Percentiles rank a stretch among this genome's conserved stretches.
Evolutionary conservation across 2,329 filamentous ascomycete species (phyloP).

Genomic region (Macrophomina tecta): DNA sequence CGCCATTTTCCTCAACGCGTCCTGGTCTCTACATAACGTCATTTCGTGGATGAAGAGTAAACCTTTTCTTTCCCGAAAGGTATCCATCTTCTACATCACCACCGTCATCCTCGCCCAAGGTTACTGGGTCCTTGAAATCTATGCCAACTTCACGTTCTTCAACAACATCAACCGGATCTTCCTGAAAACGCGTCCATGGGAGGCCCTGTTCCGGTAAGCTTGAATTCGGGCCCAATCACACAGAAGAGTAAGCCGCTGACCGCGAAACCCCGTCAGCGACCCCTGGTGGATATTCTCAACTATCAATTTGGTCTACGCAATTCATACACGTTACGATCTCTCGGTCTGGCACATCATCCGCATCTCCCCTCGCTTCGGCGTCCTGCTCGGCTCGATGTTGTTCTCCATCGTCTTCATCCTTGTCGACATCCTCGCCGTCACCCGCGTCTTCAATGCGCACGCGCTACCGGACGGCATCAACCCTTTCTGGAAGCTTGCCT

Average conservation of each 20-base stretch:
- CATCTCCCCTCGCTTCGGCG: slow-evolving; percentile 68
- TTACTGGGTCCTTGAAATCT: slow-evolving; percentile 70
- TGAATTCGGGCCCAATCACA: neutral
- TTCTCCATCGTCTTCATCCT: slow-evolving; percentile 66
- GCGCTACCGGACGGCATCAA: slow-evolving; percentile 61
- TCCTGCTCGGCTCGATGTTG: slow-evolving; percentile 67
- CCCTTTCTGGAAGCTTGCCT: slow-evolving; percentile 69
- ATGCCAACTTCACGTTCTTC: slow-evolving; percentile 70
- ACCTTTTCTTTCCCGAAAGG: slow-evolving; percentile 61
- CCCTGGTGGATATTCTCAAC: slow-evolving; percentile 73
- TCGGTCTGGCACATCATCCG: slow-evolving; percentile 62
- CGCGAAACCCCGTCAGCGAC: slow-evolving; percentile 49
- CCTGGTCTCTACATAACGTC: slow-evolving; percentile 69
- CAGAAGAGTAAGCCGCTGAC: neutral
- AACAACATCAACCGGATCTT: slow-evolving; percentile 62
- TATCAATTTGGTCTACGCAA: slow-evolving; percentile 65
- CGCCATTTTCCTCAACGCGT: slow-evolving; percentile 66
- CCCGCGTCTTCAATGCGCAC: slow-evolving; percentile 50
- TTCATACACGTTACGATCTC: slow-evolving; percentile 67
- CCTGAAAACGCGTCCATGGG: slow-evolving; percentile 61
- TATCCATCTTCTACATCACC: slow-evolving; percentile 62
- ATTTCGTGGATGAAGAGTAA: slow-evolving; percentile 72
- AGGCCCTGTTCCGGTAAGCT: slow-evolving; percentile 64
- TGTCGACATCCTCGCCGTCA: slow-evolving; percentile 66
- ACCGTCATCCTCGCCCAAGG: slow-evolving; percentile 65